Evolutionary conservation across 129 eudicot species (phyloP).

Genomic region (Pseudognaphalium luteoalbum): DNA sequence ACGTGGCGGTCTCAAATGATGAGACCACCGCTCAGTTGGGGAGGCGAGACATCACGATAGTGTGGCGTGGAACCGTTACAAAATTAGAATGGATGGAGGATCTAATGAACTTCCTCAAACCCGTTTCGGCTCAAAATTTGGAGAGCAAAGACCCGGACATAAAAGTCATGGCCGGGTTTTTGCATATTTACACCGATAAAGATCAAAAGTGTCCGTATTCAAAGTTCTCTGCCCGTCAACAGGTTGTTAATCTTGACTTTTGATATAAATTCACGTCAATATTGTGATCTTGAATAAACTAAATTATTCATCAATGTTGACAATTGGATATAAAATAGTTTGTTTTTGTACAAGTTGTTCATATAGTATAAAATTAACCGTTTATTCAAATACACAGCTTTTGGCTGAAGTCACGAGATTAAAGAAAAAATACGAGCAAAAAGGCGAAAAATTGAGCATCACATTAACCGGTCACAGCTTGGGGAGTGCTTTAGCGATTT

Average conservation of each 20-base stretch:
- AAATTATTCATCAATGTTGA: too few relatives aligned
- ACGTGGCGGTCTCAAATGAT: conserved; percentile 56
- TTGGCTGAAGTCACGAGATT: conserved; percentile 43
- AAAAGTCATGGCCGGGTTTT: conserved; percentile 62
- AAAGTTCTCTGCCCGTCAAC: conserved; percentile 41
- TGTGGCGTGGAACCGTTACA: conserved; percentile 57
- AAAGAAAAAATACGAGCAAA: conserved; percentile 25
- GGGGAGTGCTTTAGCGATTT: conserved; percentile 52
- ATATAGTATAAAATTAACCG: too few relatives aligned
- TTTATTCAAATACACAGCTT: conserved; percentile 12
- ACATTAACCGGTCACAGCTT: conserved; percentile 63
- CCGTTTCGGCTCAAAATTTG: conserved; percentile 38
- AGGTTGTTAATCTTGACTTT: background rate
- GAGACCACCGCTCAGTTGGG: conserved; percentile 48
- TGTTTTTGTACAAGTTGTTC: too few relatives aligned
- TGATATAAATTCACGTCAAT: background rate
- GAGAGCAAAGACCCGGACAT: conserved; percentile 41
- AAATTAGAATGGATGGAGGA: conserved; percentile 51
- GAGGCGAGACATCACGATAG: conserved; percentile 50
- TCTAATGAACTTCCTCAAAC: conserved; percentile 37
- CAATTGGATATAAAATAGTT: background rate
- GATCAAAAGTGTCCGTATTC: conserved; percentile 40
- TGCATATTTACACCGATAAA: conserved; percentile 49
- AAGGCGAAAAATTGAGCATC: conserved; percentile 46
- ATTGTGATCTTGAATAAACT: too few relatives aligned